Evolutionary conservation across 2,329 filamentous ascomycete species (phyloP), one percentile per base, ranked within the genome.

Genomic region (Calonectria pseudoreteaudii): DNA sequence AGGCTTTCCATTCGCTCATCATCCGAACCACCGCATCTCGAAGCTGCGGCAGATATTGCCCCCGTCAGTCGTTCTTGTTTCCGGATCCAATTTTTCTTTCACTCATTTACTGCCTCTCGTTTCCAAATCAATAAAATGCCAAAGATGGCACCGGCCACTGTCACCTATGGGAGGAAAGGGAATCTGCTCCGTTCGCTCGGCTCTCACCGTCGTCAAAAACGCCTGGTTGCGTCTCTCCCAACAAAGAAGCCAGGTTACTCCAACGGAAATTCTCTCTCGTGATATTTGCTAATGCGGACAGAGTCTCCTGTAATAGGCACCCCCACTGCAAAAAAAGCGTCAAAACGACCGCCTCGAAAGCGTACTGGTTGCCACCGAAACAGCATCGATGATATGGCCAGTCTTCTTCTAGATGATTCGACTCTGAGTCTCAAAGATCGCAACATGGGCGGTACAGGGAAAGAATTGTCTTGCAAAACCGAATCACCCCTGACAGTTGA

Each of bases 161-260:
- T 79, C 23, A 81, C 78, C 3, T 82, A 82, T 60, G 79, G 82
- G n/a, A 83, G 81, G 74, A 84, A 81, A 71, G 78, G 79, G 72
- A 78, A 74, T 62, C 78, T 84, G 34, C 74, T 83, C 60, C 78
- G 74, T 47, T 74, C 80, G 2, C 71, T 82, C 26, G 79, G 81
- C 28, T 80, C 81, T 41, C 80, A 76, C 14, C 76, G 78, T 36
- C 77, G 77, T n/a, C 78, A 77, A 58, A 82, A 76, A 60, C 56
- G 72, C 28, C 49, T 77, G 23, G 52, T 64, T 23, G 74, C 78
- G 14, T 73, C 75, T 26, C 31, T 75, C n/a, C 69, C 70, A 13
- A 38, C 53, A 20, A 75, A 70, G 28, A 76, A 77, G 28, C 47
- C 76, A 60, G 76, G 81, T 82, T 68, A 49, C 73, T 31, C 18